These are phyloP conservation scores for Penicillium sp. DNA, from an alignment of 2,329 filamentous ascomycete species.

Conservation along the genomic window DNA sequence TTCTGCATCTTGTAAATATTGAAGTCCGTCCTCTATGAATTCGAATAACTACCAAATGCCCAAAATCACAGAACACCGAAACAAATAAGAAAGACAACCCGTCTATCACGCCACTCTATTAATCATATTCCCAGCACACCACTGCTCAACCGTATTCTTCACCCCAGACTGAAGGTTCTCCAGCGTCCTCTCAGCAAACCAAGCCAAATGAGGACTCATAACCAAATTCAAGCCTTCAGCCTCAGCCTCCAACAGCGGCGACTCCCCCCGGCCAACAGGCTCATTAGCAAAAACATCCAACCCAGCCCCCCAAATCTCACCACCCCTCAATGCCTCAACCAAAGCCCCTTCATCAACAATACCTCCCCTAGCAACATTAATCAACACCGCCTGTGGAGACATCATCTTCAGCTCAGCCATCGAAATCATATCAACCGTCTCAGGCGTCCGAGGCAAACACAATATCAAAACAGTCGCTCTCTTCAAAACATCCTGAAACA, in stretches of 20 bases:
- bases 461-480: slow-evolving; percentile 35
- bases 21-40: too few species aligned
- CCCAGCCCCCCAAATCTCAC: slow-evolving; percentile 52
- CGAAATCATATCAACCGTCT: slow-evolving; percentile 38
- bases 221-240: slow-evolving; percentile 53
- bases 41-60: too few species aligned
- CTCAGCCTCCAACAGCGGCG: slow-evolving; percentile 44
- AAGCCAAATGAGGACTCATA: slow-evolving; percentile 58
- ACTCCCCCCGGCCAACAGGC: slow-evolving; percentile 49
- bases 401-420: slow-evolving; percentile 47
- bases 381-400: slow-evolving; percentile 46
- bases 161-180: slow-evolving; percentile 44
- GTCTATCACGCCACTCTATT: slow-evolving; percentile 2
- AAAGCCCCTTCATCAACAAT: slow-evolving; percentile 56
- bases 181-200: slow-evolving; percentile 55
- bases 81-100: too few species aligned
- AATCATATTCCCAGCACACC: slow-evolving; percentile 15
- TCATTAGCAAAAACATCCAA: slow-evolving; percentile 52
- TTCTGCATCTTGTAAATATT: too few species aligned
- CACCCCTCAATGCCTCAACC: slow-evolving; percentile 47
- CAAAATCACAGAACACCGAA: too few species aligned
- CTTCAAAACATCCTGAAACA: slow-evolving; percentile 37
- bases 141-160: slow-evolving; percentile 15
- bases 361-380: slow-evolving; percentile 56
- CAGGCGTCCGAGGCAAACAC: slow-evolving; percentile 31